These are phyloP conservation scores for Thelonectria olida DNA, from an alignment of 2,329 filamentous ascomycete species.

Conservation along the genomic window DNA sequence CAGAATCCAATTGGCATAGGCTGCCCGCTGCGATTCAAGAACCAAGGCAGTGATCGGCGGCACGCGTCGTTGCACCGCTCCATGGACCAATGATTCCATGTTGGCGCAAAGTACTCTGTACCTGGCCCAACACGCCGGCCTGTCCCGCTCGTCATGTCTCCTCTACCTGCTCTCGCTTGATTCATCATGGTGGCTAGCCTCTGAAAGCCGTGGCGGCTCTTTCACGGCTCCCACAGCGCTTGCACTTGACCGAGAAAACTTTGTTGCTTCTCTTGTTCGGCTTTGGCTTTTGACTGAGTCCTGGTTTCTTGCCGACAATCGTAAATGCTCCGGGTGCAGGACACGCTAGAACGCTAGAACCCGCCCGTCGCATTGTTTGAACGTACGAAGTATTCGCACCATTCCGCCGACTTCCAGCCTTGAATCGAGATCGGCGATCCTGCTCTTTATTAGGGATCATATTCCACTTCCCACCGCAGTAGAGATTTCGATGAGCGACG, in stretches of 20 bases:
- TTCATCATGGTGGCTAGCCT: neutral
- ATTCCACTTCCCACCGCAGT: conserved; percentile 17
- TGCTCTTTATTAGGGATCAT: neutral
- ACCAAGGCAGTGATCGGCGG: conserved; percentile 22
- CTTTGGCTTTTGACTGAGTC: neutral
- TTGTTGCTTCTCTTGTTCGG: neutral
- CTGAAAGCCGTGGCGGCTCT: neutral
- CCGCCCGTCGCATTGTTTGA: conserved; percentile 4
- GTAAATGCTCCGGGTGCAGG: neutral
- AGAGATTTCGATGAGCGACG: conserved; percentile 27
- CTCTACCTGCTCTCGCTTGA: neutral
- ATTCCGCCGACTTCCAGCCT: conserved; percentile 27
- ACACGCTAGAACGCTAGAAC: conserved; percentile 16
- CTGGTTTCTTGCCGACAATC: too few relatives aligned
- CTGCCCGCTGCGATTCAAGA: conserved; percentile 7
- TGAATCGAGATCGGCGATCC: conserved; percentile 34
- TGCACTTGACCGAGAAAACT: neutral
- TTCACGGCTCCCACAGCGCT: neutral
- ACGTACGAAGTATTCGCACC: neutral
- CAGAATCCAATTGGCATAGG: conserved; percentile 10
- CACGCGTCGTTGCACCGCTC: conserved; percentile 14
- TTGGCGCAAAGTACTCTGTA: conserved; percentile 1
- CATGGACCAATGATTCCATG: conserved; percentile 2
- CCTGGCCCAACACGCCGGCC: neutral
- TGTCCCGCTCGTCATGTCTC: too few relatives aligned